Evolutionary conservation across 345 rosid genomes (phyloP), one percentile per base, ranked within the genome.

Genomic region (Citrus hindsii): DNA sequence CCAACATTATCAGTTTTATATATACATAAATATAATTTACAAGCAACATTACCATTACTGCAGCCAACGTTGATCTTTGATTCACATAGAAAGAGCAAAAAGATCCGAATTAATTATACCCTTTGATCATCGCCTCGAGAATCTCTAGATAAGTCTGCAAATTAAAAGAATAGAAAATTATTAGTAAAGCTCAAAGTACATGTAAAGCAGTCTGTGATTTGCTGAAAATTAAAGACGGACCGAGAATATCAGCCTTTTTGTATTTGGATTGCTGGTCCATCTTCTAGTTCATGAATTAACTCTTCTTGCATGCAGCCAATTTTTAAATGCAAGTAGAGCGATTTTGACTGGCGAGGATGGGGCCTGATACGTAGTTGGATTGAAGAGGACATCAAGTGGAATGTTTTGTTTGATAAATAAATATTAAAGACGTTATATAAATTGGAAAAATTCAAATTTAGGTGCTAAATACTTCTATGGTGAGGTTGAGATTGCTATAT

Each of bases 381-480:
- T 75, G 90, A 86, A 65, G 76, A 56, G 56, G 86, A 84, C 85
- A 76, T 75, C 59, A 77, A 56, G 5, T 37, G 32, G 60, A 80
- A 53, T 59, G 75, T 75, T 78, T 48, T n/a, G 28, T 37, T 73
- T 21, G 7, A 28, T 40, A 81, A 78, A 38, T 46, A 77, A 79
- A 78, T 33, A 82, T 82, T 85, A 77, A 68, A 73, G 83, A 74
- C 18, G 87, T 62, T 77, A 78, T 48, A 81, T 77, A 56, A 22
- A 81, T 73, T 80, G 71, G 79, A 1, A 80, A 46, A 61, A 80
- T 77, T 82, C 71, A 67, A 71, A 73, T 62, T 83, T 77, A 79
- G 79, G 77, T 76, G 80, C 79, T 86, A 88, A 84, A 89, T 86
- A 51, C 80, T 28, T 74, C 74, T 60, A 33, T 16, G 69, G 19